phyloP scores from a whole-genome alignment of 2,329 filamentous ascomycete genomes.

The Neonectria sp. region DNA sequence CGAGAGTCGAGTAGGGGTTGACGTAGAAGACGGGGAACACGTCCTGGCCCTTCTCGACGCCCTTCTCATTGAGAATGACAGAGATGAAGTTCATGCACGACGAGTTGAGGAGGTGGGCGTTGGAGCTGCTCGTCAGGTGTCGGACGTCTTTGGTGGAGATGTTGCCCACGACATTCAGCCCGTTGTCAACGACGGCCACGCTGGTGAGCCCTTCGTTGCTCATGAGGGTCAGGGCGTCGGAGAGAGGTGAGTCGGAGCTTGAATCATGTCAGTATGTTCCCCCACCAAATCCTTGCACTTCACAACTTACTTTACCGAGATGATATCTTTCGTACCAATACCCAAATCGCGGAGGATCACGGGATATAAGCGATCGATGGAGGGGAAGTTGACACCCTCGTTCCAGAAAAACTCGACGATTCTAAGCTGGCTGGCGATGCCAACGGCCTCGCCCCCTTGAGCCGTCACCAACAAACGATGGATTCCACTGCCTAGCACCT shows the following conservation, averaged over 20 bases:
- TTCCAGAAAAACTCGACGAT: conserved; percentile 96
- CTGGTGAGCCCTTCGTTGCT: conserved; percentile 93
- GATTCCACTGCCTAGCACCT: conserved; percentile 91
- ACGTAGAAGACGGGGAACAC: conserved; percentile 98
- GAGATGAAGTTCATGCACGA: conserved; percentile 97
- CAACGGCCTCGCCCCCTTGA: conserved; percentile 79
- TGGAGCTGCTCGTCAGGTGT: conserved; percentile 90
- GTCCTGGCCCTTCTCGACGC: conserved; percentile 91
- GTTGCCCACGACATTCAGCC: conserved; percentile 93
- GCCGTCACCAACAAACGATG: conserved; percentile 86
- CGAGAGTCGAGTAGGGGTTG: conserved; percentile 90
- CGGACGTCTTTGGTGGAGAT: conserved; percentile 94
- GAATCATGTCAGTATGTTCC: conserved; percentile 33
- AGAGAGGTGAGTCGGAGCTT: conserved; percentile 88
- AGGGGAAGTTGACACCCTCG: conserved; percentile 88
- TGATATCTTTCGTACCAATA: conserved; percentile 85
- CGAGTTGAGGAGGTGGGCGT: conserved; percentile 85
- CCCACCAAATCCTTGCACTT: too few relatives aligned
- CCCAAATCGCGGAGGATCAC: conserved; percentile 82
- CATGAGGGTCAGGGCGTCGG: conserved; percentile 90
- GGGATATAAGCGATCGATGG: conserved; percentile 87
- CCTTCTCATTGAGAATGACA: conserved; percentile 91
- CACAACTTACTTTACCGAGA: conserved; percentile 88
- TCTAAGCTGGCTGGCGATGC: conserved; percentile 88
- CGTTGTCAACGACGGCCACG: conserved; percentile 90